phyloP scores from a whole-genome alignment of 106 monocot species.

The Amphibolis antarctica region DNA sequence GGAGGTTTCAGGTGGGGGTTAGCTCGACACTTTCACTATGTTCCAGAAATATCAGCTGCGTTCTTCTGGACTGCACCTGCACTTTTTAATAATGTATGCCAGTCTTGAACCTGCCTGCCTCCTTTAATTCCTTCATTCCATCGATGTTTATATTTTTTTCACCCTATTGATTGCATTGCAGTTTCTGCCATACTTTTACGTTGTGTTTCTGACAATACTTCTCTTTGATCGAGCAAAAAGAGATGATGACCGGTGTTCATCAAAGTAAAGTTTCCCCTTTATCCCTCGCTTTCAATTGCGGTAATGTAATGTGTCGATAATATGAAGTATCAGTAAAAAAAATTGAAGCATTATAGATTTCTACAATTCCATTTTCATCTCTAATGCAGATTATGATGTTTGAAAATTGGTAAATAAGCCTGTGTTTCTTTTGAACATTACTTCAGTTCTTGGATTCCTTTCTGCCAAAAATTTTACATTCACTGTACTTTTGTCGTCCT shows the following conservation, averaged over 20 bases:
- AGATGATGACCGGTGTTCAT: slow-evolving; percentile 89
- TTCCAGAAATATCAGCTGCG: slow-evolving; percentile 81
- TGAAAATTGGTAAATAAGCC: too few species aligned
- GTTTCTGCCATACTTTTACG: slow-evolving; percentile 96
- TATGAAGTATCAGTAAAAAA: too few species aligned
- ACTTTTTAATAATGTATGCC: slow-evolving; percentile 75
- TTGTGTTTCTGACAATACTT: slow-evolving; percentile 81
- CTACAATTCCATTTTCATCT: too few species aligned
- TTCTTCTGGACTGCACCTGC: slow-evolving; percentile 95
- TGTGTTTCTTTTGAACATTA: too few species aligned
- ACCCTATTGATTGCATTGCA: slow-evolving; percentile 17
- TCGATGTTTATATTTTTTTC: background rate
- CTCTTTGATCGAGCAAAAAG: slow-evolving; percentile 93
- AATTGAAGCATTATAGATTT: too few species aligned
- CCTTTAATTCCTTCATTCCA: background rate
- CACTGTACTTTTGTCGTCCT: too few species aligned
- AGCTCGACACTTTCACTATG: slow-evolving; percentile 92
- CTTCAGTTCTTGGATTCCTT: too few species aligned
- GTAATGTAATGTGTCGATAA: too few species aligned
- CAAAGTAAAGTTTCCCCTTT: slow-evolving; percentile 39
- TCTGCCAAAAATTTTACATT: too few species aligned
- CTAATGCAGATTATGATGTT: too few species aligned
- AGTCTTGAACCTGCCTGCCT: background rate
- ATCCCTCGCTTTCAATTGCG: background rate
- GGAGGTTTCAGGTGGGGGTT: slow-evolving; percentile 71